These are phyloP conservation scores for Inga laurina DNA, from an alignment of 306 rosid species.

Conservation along the genomic window DNA sequence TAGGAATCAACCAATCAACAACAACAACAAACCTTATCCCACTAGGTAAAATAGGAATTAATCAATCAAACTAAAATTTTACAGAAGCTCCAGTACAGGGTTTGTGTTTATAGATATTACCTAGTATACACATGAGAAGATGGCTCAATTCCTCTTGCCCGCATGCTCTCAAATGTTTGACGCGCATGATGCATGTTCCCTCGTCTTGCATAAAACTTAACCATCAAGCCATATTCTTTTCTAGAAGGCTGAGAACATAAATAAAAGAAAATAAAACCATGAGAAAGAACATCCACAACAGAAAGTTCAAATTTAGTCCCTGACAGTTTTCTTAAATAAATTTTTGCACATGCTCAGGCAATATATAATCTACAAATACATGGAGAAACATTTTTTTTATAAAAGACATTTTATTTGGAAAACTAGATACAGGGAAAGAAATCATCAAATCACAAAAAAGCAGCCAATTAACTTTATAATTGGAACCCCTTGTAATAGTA, in stretches of 20 bases:
- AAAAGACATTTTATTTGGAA: neutral
- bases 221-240: slow-evolving; percentile 91
- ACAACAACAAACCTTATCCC: too few species aligned
- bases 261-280: slow-evolving; percentile 34
- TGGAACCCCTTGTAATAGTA: neutral
- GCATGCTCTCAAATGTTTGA: slow-evolving; percentile 91
- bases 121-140: slow-evolving; percentile 87
- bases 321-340: slow-evolving; percentile 11
- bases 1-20: slow-evolving; percentile 11
- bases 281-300: slow-evolving; percentile 21
- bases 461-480: neutral
- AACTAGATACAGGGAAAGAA: neutral
- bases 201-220: slow-evolving; percentile 88
- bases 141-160: slow-evolving; percentile 96
- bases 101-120: slow-evolving; percentile 41
- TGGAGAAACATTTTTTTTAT: neutral
- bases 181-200: slow-evolving; percentile 98
- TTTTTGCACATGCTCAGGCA: neutral
- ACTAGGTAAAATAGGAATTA: slow-evolving; percentile 1
- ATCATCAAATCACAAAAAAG: neutral
- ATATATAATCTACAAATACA: neutral
- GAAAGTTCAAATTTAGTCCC: neutral
- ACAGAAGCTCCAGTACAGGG: slow-evolving; percentile 22
- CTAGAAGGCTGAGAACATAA: slow-evolving; percentile 76
- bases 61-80: slow-evolving; percentile 15